These are phyloP conservation scores for Elongisporangium prolatum DNA, from an alignment of 352 stramenopile genomes.

Conservation along the genomic window DNA sequence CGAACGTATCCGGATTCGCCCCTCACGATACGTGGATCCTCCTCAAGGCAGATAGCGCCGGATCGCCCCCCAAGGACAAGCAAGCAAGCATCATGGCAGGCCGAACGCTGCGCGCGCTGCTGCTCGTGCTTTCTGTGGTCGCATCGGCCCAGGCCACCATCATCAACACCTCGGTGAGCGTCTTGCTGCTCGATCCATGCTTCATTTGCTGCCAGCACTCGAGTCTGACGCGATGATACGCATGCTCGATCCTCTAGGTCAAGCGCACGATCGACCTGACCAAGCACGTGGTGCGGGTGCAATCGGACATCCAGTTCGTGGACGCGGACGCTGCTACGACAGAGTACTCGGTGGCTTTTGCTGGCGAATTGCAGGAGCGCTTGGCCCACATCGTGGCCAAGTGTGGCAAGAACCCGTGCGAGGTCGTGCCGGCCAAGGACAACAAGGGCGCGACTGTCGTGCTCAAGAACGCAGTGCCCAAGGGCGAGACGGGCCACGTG, in stretches of 20 bases:
- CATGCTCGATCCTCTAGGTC: conserved; percentile 23
- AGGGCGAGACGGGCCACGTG: conserved; percentile 44
- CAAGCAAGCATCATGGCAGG: not conserved
- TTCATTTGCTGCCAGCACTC: not conserved
- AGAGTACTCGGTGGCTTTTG: conserved; percentile 65
- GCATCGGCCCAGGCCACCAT: conserved; percentile 35
- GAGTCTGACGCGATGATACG: conserved; percentile 5
- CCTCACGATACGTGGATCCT: conserved; percentile 1
- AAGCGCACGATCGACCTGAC: conserved; percentile 81
- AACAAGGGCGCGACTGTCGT: conserved; percentile 32
- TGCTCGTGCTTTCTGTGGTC: conserved; percentile 26
- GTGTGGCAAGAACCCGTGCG: conserved; percentile 64
- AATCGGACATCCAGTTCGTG: conserved; percentile 69
- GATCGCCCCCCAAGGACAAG: conserved; percentile 7
- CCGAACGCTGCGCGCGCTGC: conserved; percentile 15
- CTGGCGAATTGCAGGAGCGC: conserved; percentile 40
- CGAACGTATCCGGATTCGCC: conserved; percentile 7
- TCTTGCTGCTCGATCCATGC: conserved; percentile 3
- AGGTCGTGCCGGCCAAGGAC: conserved; percentile 44
- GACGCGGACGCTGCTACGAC: conserved; percentile 46
- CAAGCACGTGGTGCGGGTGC: conserved; percentile 73
- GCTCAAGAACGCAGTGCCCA: conserved; percentile 50
- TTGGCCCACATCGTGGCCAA: conserved; percentile 65
- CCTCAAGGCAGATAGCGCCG: conserved; percentile 3
- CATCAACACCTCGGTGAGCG: conserved; percentile 68